A percentile compares a stretch with the other conserved stretches of the same genome.
These are phyloP conservation scores for Penicillium taxi DNA, from an alignment of 495 filamentous ascomycete genomes.

Conservation along the genomic window DNA sequence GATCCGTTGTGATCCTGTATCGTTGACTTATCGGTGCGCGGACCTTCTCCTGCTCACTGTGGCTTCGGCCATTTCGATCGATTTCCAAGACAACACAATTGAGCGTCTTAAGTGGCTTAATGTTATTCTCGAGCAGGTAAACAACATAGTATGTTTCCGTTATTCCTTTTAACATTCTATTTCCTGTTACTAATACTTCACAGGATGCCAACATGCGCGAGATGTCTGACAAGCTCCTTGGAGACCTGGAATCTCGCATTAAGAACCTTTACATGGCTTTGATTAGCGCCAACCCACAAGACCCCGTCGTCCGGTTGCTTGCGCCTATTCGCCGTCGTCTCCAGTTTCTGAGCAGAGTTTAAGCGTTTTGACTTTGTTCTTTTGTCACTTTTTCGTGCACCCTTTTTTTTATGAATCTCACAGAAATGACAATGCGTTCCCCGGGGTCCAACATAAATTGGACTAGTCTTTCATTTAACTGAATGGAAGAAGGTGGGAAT, in stretches of 20 bases:
- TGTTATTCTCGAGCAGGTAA: slow-evolving; percentile 50
- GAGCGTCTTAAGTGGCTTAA: slow-evolving; percentile 77
- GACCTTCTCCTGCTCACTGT: slow-evolving; percentile 79
- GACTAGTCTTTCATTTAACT: too few species aligned
- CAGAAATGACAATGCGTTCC: too few species aligned
- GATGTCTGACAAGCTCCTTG: slow-evolving; percentile 56
- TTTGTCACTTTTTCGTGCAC: slow-evolving; percentile 3
- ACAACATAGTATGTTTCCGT: slow-evolving; percentile 37
- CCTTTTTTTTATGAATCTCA: too few species aligned
- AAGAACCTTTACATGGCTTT: slow-evolving; percentile 63
- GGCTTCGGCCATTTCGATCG: slow-evolving; percentile 67
- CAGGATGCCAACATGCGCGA: slow-evolving; percentile 71
- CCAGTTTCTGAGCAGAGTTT: slow-evolving; percentile 34
- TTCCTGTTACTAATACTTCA: background rate
- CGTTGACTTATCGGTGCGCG: slow-evolving; percentile 57
- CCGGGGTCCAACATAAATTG: too few species aligned
- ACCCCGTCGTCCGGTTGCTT: slow-evolving; percentile 57
- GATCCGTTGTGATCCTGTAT: slow-evolving; percentile 61
- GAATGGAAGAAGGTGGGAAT: too few species aligned
- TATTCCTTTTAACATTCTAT: background rate
- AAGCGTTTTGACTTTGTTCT: background rate
- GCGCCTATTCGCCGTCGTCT: slow-evolving; percentile 46
- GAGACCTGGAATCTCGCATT: slow-evolving; percentile 60
- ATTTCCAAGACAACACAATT: slow-evolving; percentile 54
- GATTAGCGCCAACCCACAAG: slow-evolving; percentile 51